Base-by-base conservation (phyloP, 768 basidiomycete species). In the Hypsizygus marmoreus region DNA sequence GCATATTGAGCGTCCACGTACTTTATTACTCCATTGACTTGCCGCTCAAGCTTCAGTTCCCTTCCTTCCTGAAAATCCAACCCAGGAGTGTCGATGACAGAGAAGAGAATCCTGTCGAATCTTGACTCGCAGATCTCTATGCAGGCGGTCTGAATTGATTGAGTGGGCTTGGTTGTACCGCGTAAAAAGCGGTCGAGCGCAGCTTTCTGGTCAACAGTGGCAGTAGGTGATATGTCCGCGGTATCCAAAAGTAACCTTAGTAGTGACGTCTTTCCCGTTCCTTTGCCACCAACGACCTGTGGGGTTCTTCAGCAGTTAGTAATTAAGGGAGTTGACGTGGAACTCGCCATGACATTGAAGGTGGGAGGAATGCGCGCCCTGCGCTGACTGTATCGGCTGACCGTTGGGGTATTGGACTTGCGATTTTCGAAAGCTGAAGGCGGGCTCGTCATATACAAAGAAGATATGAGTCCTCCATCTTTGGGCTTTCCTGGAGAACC, bases 61-160 rank as follows among this genome's bases (percentile, higher is more conserved):
- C 75, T 79, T 26, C 88, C 85, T 39, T 80, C 75, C 32, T 73
- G 56, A 61, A 90, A 91, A 60, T 91, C 89, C 39, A 92, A 68
- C 4, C 91, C 91, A 22, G 91, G 91, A 1, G 91, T 93, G 57
- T 94, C 91, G 50, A 90, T 86, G 45, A 89, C 87, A 11, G 86
- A 86, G 55, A 94, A 77, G 17, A 85, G 64, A 35, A 93, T 72
- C 28, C 91, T 76, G 62, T 93, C 91, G 56, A 83, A 86, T 53
- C 83, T 80, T 35, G 86, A 88, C 66, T 93, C 91, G 73, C 79
- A 83, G 45, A 92, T 89, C 66, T 93, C 91, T 34, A 90, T 71
- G 52, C 80, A 83, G 2, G 84, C 86, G 2, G 83, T 78, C 53
- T 83, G 71, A 36, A 93, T 85, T 4, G 68, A 53, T 49, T 75